These are phyloP conservation scores for Kwoniella bestiolae DNA, from an alignment of 768 basidiomycete genomes.

Conservation along the genomic window DNA sequence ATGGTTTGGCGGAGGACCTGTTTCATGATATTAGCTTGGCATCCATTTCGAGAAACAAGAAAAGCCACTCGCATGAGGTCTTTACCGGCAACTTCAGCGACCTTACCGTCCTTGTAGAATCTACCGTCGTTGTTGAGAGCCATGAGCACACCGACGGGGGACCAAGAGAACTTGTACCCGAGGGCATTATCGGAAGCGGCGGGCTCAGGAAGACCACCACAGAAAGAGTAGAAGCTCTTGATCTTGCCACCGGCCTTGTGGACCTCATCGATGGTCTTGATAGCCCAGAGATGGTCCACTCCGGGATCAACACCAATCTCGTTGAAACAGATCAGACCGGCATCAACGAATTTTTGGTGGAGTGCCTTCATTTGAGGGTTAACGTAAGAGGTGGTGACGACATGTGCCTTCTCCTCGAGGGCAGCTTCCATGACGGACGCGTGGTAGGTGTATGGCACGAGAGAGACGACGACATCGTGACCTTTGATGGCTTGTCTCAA, in stretches of 20 bases:
- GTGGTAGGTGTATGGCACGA: constrained; percentile 95
- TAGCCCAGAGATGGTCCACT: constrained; percentile 53
- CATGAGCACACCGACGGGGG: constrained; percentile 90
- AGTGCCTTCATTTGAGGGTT: constrained; percentile 87
- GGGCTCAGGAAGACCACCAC: constrained; percentile 82
- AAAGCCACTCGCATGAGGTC: constrained; percentile 72
- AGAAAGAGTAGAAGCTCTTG: constrained; percentile 79
- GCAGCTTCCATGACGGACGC: constrained; percentile 87
- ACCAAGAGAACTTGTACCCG: constrained; percentile 99
- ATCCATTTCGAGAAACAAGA: neutral
- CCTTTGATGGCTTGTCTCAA: constrained; percentile 80
- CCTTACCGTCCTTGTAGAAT: constrained; percentile 70
- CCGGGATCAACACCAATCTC: constrained; percentile 82
- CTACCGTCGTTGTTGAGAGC: constrained; percentile 89
- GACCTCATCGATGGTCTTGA: constrained; percentile 72
- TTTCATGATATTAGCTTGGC: constrained; percentile 12
- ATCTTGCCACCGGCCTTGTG: constrained; percentile 88
- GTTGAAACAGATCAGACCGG: constrained; percentile 93
- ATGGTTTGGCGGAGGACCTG: constrained; percentile 74
- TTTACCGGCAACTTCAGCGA: constrained; percentile 70
- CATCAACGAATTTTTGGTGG: constrained; percentile 76
- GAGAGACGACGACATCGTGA: constrained; percentile 90
- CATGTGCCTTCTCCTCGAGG: constrained; percentile 84
- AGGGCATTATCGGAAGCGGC: constrained; percentile 85
- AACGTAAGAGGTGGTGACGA: constrained; percentile 95